Evolutionary conservation across 202 grass and related monocot genomes (phyloP).

Genomic region (Brachypodium distachyon): DNA sequence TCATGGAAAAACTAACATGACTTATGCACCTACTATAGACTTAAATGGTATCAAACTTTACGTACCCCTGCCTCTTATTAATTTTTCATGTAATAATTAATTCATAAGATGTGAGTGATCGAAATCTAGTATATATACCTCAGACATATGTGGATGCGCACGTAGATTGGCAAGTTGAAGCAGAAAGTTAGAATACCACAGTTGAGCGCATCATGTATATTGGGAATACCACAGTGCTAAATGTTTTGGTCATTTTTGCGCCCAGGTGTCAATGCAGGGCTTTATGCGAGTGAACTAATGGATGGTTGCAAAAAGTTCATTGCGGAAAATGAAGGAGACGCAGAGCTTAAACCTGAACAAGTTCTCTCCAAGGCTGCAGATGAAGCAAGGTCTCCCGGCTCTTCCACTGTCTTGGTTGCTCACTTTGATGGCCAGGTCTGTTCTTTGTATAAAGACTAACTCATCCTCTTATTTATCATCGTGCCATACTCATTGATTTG

Average conservation of each 20-base stretch:
- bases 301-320: conserved; percentile 52
- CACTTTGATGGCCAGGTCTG: conserved; percentile 86
- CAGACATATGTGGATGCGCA: neutral
- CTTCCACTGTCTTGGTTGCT: conserved; percentile 86
- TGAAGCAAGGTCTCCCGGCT: conserved; percentile 68
- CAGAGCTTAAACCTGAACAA: conserved; percentile 40
- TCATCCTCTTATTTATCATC: neutral
- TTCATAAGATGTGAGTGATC: neutral
- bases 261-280: conserved; percentile 72
- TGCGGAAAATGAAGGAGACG: conserved; percentile 22
- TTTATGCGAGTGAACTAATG: conserved; percentile 85
- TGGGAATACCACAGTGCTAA: neutral
- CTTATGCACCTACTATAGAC: neutral
- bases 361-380: conserved; percentile 63
- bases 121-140: neutral
- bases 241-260: neutral
- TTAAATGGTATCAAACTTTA: neutral
- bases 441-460: neutral
- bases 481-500: neutral
- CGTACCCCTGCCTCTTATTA: neutral
- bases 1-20: neutral
- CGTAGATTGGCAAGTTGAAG: neutral
- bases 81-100: neutral
- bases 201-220: neutral
- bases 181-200: neutral